Evolutionary conservation across 176 grass and related monocot genomes (phyloP).

Genomic region (Avena eriantha): DNA sequence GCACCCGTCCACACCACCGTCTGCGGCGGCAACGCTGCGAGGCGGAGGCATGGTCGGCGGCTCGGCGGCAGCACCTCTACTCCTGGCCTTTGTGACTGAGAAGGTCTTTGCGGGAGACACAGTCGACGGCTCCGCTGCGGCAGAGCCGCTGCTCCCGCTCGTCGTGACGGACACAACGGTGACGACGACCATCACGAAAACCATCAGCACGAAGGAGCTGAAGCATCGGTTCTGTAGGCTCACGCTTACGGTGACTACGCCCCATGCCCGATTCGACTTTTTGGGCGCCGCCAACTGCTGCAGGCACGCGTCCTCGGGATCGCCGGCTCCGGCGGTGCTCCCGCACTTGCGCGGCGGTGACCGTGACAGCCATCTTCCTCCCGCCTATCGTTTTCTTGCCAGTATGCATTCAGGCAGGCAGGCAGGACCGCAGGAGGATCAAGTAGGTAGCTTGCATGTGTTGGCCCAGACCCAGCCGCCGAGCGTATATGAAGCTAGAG

Average conservation of each 20-base stretch:
- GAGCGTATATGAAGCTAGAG: too few relatives aligned
- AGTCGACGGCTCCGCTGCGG: neutral
- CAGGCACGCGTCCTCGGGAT: slow-evolving; percentile 26
- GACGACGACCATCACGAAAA: slow-evolving; percentile 43
- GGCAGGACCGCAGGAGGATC: neutral
- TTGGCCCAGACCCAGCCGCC: too few relatives aligned
- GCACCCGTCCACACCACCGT: slow-evolving; percentile 32
- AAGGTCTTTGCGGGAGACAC: neutral
- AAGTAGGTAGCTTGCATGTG: slow-evolving; percentile 34
- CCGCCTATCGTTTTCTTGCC: neutral
- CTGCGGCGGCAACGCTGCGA: too few relatives aligned
- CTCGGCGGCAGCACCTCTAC: too few relatives aligned
- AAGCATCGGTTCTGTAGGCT: slow-evolving; percentile 52
- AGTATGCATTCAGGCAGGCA: neutral
- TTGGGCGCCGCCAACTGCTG: neutral
- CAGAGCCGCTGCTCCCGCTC: slow-evolving; percentile 10
- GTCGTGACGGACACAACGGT: slow-evolving; percentile 41
- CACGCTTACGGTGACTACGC: slow-evolving; percentile 17
- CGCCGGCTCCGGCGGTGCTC: neutral
- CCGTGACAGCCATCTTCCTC: neutral
- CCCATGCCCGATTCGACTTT: slow-evolving; percentile 28
- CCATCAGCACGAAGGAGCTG: slow-evolving; percentile 52
- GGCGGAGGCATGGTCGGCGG: neutral
- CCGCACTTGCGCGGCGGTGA: slow-evolving; percentile 17
- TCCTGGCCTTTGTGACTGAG: neutral